A percentile compares a stretch with the other conserved stretches of the same genome.
phyloP scores from a whole-genome alignment of 2,329 filamentous ascomycete species.

The Metarhizium anisopliae region DNA sequence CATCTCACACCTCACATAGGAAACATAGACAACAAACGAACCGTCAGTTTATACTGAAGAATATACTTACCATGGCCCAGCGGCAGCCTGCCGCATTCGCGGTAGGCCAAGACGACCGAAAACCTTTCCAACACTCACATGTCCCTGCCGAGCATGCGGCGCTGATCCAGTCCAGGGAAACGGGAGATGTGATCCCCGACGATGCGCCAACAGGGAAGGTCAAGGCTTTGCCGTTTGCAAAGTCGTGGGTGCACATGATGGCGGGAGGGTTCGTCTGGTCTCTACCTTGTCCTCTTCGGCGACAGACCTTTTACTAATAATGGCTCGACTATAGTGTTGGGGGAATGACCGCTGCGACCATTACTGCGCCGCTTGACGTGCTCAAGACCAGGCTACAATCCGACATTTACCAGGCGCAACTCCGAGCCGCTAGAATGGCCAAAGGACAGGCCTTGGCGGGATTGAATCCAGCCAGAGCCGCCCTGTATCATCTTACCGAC shows the following conservation, averaged over 20 bases:
- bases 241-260: conserved; percentile 87
- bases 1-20: background rate
- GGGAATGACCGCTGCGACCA: conserved; percentile 82
- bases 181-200: conserved; percentile 44
- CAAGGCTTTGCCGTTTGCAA: conserved; percentile 46
- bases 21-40: background rate
- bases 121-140: conserved; percentile 20
- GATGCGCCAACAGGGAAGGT: conserved; percentile 24
- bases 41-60: background rate
- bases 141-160: conserved; percentile 25
- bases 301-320: conserved; percentile 10
- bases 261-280: conserved; percentile 66
- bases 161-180: conserved; percentile 52
- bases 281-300: background rate
- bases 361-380: conserved; percentile 92
- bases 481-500: conserved; percentile 68
- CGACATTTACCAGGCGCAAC: conserved; percentile 84
- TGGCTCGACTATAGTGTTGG: conserved; percentile 50
- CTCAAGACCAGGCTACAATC: conserved; percentile 90
- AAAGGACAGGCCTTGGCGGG: conserved; percentile 35
- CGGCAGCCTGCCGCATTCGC: conserved; percentile 19
- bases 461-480: conserved; percentile 56
- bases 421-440: conserved; percentile 58
- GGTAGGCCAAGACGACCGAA: conserved; percentile 21
- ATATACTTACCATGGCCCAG: conserved; percentile 21